Conservation (phyloP, 345 rosid genomes). For the Camelina hispida region DNA sequence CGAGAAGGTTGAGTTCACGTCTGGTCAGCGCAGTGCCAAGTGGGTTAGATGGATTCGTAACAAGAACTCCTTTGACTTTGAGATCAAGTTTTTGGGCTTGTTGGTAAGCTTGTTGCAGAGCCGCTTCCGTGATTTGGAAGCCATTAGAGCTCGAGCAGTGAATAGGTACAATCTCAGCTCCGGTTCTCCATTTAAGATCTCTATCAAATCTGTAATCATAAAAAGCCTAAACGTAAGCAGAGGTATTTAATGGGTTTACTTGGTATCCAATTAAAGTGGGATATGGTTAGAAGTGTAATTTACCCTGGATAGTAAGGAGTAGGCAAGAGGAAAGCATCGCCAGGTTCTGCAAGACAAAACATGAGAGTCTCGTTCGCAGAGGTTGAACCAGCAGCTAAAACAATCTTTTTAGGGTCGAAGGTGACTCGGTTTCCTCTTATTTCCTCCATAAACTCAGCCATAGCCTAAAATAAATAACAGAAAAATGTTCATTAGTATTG, state of each 20-base stretch:
- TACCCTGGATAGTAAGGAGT: constrained; percentile 91
- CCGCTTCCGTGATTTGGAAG: constrained; percentile 61
- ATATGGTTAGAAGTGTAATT: constrained; percentile 27
- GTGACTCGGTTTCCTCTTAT: constrained; percentile 76
- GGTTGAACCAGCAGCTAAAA: constrained; percentile 84
- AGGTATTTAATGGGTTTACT: constrained; percentile 14
- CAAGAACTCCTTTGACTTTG: constrained; percentile 77
- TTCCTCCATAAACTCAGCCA: constrained; percentile 83
- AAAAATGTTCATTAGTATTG: constrained; percentile 9
- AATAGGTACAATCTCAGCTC: constrained; percentile 64
- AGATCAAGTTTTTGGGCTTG: constrained; percentile 64
- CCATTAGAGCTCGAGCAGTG: constrained; percentile 62
- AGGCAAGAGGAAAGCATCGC: constrained; percentile 83
- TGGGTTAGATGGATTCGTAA: constrained; percentile 86
- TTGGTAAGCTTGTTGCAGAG: constrained; percentile 70
- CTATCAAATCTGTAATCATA: constrained; percentile 64
- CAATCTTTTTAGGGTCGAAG: constrained; percentile 61
- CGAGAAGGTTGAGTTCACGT: constrained; percentile 65
- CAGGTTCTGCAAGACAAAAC: constrained; percentile 76
- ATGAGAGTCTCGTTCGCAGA: constrained; percentile 83
- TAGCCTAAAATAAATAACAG: constrained; percentile 51
- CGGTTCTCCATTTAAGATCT: constrained; percentile 78
- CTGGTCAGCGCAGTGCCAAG: constrained; percentile 71
- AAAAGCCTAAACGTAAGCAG: constrained; percentile 37
- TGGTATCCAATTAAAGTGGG: constrained; percentile 40